These are phyloP conservation scores for Microcos paniculata DNA, from an alignment of 345 rosid species.

Conservation along the genomic window DNA sequence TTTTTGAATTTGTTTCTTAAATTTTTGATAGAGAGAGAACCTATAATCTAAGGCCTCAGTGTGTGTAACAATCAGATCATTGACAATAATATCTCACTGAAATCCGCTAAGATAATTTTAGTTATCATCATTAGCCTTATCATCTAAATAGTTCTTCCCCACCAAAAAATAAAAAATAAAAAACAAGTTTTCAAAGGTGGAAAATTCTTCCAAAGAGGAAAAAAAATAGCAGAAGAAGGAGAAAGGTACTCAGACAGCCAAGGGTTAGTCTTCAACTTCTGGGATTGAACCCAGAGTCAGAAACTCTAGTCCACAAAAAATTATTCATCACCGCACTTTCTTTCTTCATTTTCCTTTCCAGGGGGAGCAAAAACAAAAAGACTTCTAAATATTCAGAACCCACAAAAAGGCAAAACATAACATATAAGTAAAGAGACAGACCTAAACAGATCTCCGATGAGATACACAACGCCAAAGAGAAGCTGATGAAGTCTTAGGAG, in stretches of 20 bases:
- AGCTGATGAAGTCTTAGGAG: rapidly evolving
- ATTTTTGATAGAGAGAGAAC: too few relatives aligned
- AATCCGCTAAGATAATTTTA: constrained; percentile 91
- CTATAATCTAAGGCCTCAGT: constrained; percentile 71
- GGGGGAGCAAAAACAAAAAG: neutral
- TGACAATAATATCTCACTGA: constrained; percentile 79
- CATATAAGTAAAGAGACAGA: neutral
- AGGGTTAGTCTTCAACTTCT: constrained; percentile 92
- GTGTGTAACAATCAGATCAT: constrained; percentile 99
- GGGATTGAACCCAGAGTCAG: constrained; percentile 72
- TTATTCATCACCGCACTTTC: constrained; percentile 74
- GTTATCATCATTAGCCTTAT: constrained; percentile 79
- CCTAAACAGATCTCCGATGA: too few relatives aligned
- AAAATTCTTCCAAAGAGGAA: too few relatives aligned
- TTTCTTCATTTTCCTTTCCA: neutral
- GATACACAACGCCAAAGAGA: too few relatives aligned
- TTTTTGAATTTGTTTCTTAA: neutral
- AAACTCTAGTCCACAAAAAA: constrained; percentile 96
- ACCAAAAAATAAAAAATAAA: neutral
- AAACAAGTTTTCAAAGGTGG: too few relatives aligned
- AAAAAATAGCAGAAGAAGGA: neutral
- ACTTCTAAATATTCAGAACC: neutral
- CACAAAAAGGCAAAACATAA: rapidly evolving
- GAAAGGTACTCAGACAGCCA: constrained; percentile 97
- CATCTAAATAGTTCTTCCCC: neutral